A percentile compares a stretch with the other conserved stretches of the same genome.
Evolutionary conservation across 2,329 filamentous ascomycete species (phyloP).

Genomic region (Cordyceps pruinosa): DNA sequence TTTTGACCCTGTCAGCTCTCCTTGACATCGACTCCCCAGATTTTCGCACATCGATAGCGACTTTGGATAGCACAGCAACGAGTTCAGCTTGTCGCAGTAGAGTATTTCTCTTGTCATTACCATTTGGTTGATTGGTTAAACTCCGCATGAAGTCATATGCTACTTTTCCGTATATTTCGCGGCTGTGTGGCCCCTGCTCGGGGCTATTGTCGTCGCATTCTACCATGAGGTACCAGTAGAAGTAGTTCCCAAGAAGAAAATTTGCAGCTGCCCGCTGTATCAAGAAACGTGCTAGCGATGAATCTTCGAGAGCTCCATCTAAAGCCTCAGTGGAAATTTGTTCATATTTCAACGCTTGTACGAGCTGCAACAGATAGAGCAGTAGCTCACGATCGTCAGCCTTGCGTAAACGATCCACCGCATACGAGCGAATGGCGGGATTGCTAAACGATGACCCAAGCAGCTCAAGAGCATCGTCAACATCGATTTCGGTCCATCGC

Average conservation of each 20-base stretch:
- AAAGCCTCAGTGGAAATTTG: slow-evolving; percentile 55
- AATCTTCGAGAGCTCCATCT: slow-evolving; percentile 60
- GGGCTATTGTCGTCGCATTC: slow-evolving; percentile 83
- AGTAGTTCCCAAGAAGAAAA: slow-evolving; percentile 85
- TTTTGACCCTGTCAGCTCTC: slow-evolving; percentile 80
- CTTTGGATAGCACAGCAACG: slow-evolving; percentile 76
- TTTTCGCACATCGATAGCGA: slow-evolving; percentile 81
- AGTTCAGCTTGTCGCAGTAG: slow-evolving; percentile 85
- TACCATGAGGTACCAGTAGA: slow-evolving; percentile 98
- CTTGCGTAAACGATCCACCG: slow-evolving; percentile 84
- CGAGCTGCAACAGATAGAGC: slow-evolving; percentile 85
- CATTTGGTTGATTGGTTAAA: slow-evolving; percentile 63
- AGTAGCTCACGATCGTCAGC: slow-evolving; percentile 88
- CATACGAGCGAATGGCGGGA: slow-evolving; percentile 79
- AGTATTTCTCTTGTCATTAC: slow-evolving; percentile 65
- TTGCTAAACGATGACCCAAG: slow-evolving; percentile 91
- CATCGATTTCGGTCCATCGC: slow-evolving; percentile 94
- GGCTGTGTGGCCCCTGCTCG: slow-evolving; percentile 66
- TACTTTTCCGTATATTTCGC: slow-evolving; percentile 83
- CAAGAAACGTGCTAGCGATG: slow-evolving; percentile 81
- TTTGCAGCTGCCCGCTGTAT: slow-evolving; percentile 83
- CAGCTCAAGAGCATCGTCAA: slow-evolving; percentile 91
- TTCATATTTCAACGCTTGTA: slow-evolving; percentile 94
- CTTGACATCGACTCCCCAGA: slow-evolving; percentile 69
- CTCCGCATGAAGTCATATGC: slow-evolving; percentile 95